phyloP scores from a whole-genome alignment of 2,329 filamentous ascomycete genomes.

The Hymenoscyphus infarciens region DNA sequence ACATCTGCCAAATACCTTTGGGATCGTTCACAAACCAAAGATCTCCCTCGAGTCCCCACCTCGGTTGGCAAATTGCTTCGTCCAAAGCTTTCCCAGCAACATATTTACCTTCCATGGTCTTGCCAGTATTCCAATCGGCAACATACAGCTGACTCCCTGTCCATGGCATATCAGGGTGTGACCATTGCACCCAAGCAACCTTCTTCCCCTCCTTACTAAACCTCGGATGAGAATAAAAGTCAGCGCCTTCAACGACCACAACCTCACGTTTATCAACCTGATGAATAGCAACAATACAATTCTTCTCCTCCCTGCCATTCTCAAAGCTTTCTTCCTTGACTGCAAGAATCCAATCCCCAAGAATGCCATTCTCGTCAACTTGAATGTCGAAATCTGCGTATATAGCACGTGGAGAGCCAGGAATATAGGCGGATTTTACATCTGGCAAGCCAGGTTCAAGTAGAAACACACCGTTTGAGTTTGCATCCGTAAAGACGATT shows the following conservation, averaged over 20 bases:
- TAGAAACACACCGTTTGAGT: conserved; percentile 42
- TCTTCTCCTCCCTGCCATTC: conserved; percentile 29
- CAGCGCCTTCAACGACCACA: conserved; percentile 42
- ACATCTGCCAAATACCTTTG: conserved; percentile 47
- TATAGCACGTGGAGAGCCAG: conserved; percentile 37
- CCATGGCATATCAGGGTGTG: conserved; percentile 52
- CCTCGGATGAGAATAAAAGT: conserved; percentile 51
- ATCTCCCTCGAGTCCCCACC: conserved; percentile 47
- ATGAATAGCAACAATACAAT: conserved; percentile 34
- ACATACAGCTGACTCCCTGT: conserved; percentile 43
- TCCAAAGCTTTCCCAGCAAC: conserved; percentile 41
- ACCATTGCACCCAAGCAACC: conserved; percentile 53
- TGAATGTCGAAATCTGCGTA: conserved; percentile 47
- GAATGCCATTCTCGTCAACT: conserved; percentile 39
- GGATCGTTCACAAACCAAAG: conserved; percentile 48
- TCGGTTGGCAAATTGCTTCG: conserved; percentile 47
- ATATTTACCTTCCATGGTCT: conserved; percentile 33
- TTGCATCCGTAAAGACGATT: conserved; percentile 46
- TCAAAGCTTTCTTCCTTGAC: conserved; percentile 48
- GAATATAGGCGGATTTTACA: conserved; percentile 34
- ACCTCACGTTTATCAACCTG: conserved; percentile 34
- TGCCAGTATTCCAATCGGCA: conserved; percentile 41
- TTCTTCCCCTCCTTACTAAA: conserved; percentile 46
- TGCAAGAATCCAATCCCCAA: conserved; percentile 44
- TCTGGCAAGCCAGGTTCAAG: conserved; percentile 35